Conservation (phyloP, 345 rosid species). For the Cardiospermum halicacabum region DNA sequence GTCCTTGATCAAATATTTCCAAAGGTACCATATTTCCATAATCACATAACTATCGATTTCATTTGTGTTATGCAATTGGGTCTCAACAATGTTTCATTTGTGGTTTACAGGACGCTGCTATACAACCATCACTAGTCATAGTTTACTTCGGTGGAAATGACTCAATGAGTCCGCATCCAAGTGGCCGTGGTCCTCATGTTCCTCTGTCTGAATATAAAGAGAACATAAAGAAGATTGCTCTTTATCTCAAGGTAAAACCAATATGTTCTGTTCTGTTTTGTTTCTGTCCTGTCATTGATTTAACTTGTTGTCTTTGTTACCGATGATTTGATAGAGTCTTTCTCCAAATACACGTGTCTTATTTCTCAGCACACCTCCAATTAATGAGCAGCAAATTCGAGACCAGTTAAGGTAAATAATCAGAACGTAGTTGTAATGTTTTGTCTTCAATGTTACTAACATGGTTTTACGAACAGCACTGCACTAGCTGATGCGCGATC, state of each 20-base stretch:
- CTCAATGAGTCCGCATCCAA: slow-evolving; percentile 56
- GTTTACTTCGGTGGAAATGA: slow-evolving; percentile 97
- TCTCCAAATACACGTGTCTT: slow-evolving; percentile 62
- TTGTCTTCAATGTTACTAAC: background rate
- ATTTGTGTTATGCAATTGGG: background rate
- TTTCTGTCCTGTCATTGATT: background rate
- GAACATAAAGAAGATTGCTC: slow-evolving; percentile 74
- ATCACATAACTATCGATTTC: too few species aligned
- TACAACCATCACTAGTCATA: slow-evolving; percentile 79
- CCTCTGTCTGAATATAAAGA: slow-evolving; percentile 63
- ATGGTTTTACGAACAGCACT: slow-evolving; percentile 9
- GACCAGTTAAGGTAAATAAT: too few species aligned
- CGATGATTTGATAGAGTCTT: slow-evolving; percentile 52
- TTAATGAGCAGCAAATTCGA: slow-evolving; percentile 39
- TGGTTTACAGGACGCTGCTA: slow-evolving; percentile 37
- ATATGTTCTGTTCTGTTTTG: background rate
- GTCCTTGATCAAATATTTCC: slow-evolving; percentile 74
- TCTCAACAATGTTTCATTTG: background rate
- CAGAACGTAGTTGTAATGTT: too few species aligned
- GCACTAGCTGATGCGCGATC: slow-evolving; percentile 36
- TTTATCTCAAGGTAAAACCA: slow-evolving; percentile 74
- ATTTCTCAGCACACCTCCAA: slow-evolving; percentile 77
- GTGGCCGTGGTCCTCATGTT: slow-evolving; percentile 81
- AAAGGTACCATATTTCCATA: slow-evolving; percentile 33
- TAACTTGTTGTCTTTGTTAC: too few species aligned